phyloP scores from a whole-genome alignment of 768 basidiomycete species.

The Hericium rajendrae region DNA sequence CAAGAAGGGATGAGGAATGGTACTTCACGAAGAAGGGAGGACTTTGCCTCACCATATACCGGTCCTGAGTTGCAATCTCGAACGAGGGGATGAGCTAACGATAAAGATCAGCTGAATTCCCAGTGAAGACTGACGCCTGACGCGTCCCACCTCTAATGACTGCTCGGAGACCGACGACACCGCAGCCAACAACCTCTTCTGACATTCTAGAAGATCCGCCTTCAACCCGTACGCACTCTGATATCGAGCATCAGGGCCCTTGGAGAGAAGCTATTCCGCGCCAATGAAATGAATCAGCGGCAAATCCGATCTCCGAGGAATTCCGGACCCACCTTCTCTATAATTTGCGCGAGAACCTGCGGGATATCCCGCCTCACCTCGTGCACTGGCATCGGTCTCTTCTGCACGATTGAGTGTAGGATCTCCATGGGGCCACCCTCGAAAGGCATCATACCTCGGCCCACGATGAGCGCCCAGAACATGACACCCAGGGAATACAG shows the following conservation, averaged over 20 bases:
- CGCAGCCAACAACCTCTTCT: slow-evolving; percentile 48
- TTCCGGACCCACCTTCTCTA: slow-evolving; percentile 44
- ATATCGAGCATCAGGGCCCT: slow-evolving; percentile 59
- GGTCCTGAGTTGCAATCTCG: slow-evolving; percentile 55
- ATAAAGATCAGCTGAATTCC: slow-evolving; percentile 5
- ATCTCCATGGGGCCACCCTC: slow-evolving; percentile 44
- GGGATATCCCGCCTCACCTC: slow-evolving; percentile 67
- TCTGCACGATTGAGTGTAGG: slow-evolving; percentile 62
- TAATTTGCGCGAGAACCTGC: slow-evolving; percentile 57
- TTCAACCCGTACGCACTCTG: slow-evolving; percentile 66
- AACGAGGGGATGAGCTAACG: slow-evolving; percentile 57
- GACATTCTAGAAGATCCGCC: slow-evolving; percentile 58
- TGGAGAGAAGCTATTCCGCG: slow-evolving; percentile 43
- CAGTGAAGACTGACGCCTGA: background rate
- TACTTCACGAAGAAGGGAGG: background rate
- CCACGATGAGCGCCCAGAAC: slow-evolving; percentile 70
- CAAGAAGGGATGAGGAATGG: background rate
- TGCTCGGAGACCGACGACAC: slow-evolving; percentile 49
- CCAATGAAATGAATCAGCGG: slow-evolving; percentile 2
- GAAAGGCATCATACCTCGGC: slow-evolving; percentile 36
- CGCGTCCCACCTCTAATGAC: slow-evolving; percentile 39
- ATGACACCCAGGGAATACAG: slow-evolving; percentile 64
- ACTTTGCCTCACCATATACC: slow-evolving; percentile 42
- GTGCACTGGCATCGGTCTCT: slow-evolving; percentile 65
- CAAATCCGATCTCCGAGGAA: background rate